Base-by-base conservation (phyloP, 108 stramenopile genomes). In the Cyclotella atomus region DNA sequence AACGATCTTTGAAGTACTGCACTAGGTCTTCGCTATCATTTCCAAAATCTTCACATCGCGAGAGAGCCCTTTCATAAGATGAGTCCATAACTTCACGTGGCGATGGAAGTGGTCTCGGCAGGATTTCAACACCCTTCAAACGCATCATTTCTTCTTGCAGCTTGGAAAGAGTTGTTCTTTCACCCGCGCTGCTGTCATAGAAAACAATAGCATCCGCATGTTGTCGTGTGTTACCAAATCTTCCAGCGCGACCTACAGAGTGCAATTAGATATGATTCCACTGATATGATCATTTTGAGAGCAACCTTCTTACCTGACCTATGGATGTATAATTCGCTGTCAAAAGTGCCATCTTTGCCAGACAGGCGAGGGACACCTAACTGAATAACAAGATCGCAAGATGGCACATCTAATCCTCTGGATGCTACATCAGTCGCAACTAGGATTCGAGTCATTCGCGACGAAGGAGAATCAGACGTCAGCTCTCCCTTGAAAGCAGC, bases 261-360 rank as follows among this genome's bases (percentile, higher is more conserved):
- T n/a, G n/a, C n/a, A n/a, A n/a, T n/a, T n/a, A n/a, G n/a, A n/a
- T n/a, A n/a, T n/a, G n/a, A n/a, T n/a, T n/a, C n/a, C n/a, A n/a
- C n/a, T n/a, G n/a, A n/a, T n/a, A n/a, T n/a, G n/a, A n/a, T n/a
- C n/a, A n/a, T n/a, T n/a, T n/a, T n/a, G n/a, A n/a, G n/a, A n/a
- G n/a, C n/a, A n/a, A n/a, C n/a, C n/a, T n/a, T n/a, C n/a, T n/a
- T 73, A 10, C 85, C 85, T 1, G 81, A 68, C 3, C 85, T 75
- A 52, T 86, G 85, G n/a, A 77, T 83, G 53, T 83, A 86, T 1
- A 84, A 53, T 47, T 86, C 85, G 33, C 72, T 54, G 41, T 81
- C 82, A 44, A 67, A 73, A 1, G 84, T 85, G 30, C 84, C 86
- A 67, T 83, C 84, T 43, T 85, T 85, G 14, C 84, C 84, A 45